Conservation (phyloP, 73 alveolate species). For the Diophrys appendiculata region DNA sequence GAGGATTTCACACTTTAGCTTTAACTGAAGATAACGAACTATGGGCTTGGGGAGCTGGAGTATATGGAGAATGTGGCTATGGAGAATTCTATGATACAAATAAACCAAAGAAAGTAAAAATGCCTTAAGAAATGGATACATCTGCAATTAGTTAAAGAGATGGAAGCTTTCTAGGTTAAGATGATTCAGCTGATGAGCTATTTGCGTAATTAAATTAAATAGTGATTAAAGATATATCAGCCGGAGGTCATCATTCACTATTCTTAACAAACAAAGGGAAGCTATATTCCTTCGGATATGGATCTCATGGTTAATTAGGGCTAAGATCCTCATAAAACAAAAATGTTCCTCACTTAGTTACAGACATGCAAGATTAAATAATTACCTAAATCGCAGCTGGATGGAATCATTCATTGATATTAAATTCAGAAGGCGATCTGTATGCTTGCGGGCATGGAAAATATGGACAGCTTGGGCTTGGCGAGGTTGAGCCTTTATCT, state of each 20-base stretch:
- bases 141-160: background rate
- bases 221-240: slow-evolving; percentile 70
- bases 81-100: slow-evolving; percentile 73
- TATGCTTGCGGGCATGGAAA: slow-evolving; percentile 94
- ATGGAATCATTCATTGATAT: slow-evolving; percentile 94
- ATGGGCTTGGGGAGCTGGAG: slow-evolving; percentile 94
- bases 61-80: slow-evolving; percentile 96
- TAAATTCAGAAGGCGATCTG: slow-evolving; percentile 85
- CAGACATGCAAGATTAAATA: slow-evolving; percentile 71
- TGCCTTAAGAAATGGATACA: slow-evolving; percentile 65
- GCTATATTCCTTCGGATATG: slow-evolving; percentile 95
- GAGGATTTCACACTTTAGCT: slow-evolving; percentile 96
- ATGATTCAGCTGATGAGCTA: background rate
- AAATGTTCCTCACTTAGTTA: slow-evolving; percentile 83
- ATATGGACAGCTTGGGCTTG: slow-evolving; percentile 79
- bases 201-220: slow-evolving; percentile 19
- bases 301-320: slow-evolving; percentile 95
- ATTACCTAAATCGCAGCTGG: slow-evolving; percentile 93
- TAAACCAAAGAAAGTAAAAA: slow-evolving; percentile 62
- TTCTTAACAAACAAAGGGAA: slow-evolving; percentile 84
- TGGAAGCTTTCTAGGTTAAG: background rate
- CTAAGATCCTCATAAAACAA: slow-evolving; percentile 85
- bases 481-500: no score
- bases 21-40: slow-evolving; percentile 84
- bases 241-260: slow-evolving; percentile 96